These are phyloP conservation scores for Thyridium curvatum DNA, from an alignment of 2,329 filamentous ascomycete species.

Conservation along the genomic window DNA sequence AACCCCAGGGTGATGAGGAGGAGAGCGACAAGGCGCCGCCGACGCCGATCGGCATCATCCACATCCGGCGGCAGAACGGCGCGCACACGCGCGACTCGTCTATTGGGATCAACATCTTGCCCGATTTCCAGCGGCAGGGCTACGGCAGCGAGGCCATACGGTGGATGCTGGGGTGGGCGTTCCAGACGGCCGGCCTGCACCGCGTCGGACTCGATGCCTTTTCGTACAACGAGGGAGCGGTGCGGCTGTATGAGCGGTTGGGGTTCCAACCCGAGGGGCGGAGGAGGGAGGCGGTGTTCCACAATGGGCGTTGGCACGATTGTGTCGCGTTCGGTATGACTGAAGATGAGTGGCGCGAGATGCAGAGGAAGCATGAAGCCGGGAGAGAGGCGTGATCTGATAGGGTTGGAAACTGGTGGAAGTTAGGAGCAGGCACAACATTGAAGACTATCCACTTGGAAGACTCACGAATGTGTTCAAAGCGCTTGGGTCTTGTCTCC, in stretches of 20 bases:
- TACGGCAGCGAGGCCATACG: slow-evolving; percentile 40
- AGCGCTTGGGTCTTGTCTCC: no score
- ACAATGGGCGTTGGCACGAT: slow-evolving; percentile 33
- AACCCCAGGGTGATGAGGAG: background rate
- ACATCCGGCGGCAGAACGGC: slow-evolving; percentile 1
- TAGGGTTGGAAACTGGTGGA: no score
- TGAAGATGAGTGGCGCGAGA: slow-evolving; percentile 26
- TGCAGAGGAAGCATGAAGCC: background rate
- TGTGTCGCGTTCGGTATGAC: slow-evolving; percentile 26
- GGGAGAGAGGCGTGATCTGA: no score
- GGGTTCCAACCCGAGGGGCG: slow-evolving; percentile 38
- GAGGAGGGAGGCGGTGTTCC: slow-evolving; percentile 32
- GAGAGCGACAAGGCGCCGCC: background rate
- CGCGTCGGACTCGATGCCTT: slow-evolving; percentile 31
- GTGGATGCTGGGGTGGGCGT: slow-evolving; percentile 41
- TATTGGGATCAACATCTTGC: slow-evolving; percentile 29
- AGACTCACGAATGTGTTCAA: no score
- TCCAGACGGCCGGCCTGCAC: slow-evolving; percentile 35
- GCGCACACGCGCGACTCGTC: slow-evolving; percentile 3
- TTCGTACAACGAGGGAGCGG: slow-evolving; percentile 34
- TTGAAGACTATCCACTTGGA: no score
- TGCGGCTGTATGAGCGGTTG: slow-evolving; percentile 33
- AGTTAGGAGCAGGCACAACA: no score
- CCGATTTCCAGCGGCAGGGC: slow-evolving; percentile 26
- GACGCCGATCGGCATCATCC: slow-evolving; percentile 8